A percentile compares a stretch with the other conserved stretches of the same genome.
phyloP scores from a whole-genome alignment of 371 early-diverging fungal species.

The Mucor indicus region DNA sequence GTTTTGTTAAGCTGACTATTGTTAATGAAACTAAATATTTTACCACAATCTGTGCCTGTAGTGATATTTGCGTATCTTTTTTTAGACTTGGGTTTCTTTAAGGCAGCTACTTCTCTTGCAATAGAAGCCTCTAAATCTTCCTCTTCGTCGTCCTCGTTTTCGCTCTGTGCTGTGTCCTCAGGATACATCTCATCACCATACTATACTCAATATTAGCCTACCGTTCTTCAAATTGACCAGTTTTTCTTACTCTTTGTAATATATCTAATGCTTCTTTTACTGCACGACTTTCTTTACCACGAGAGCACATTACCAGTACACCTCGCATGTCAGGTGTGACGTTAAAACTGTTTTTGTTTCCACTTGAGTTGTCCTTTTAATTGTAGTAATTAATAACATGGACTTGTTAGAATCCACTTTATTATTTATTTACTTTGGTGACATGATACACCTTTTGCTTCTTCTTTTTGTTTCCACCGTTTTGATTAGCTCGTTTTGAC shows the following conservation, averaged over 20 bases:
- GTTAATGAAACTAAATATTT: too few species aligned
- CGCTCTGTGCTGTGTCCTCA: constrained; percentile 6
- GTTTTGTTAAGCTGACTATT: too few species aligned
- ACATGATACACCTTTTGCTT: constrained; percentile 30
- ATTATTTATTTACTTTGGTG: constrained; percentile 17
- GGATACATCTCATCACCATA: constrained; percentile 58
- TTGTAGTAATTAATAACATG: too few species aligned
- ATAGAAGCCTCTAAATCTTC: constrained; percentile 65
- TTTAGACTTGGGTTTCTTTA: constrained; percentile 45
- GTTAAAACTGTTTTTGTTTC: constrained; percentile 14
- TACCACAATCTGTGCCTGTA: constrained; percentile 65
- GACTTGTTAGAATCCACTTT: constrained; percentile 22
- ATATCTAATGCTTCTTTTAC: constrained; percentile 58
- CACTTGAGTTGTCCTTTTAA: neutral
- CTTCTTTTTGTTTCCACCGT: constrained; percentile 34
- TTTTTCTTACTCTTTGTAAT: constrained; percentile 49
- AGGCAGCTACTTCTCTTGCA: constrained; percentile 60
- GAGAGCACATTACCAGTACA: constrained; percentile 59
- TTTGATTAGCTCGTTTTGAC: constrained; percentile 17
- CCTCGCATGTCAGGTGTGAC: constrained; percentile 57
- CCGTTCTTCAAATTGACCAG: neutral
- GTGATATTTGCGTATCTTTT: constrained; percentile 51
- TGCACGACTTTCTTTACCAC: constrained; percentile 55
- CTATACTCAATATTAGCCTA: constrained; percentile 11
- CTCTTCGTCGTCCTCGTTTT: constrained; percentile 23